These are phyloP conservation scores for Dendrobium catenatum DNA, from an alignment of 106 monocot genomes.

Conservation along the genomic window DNA sequence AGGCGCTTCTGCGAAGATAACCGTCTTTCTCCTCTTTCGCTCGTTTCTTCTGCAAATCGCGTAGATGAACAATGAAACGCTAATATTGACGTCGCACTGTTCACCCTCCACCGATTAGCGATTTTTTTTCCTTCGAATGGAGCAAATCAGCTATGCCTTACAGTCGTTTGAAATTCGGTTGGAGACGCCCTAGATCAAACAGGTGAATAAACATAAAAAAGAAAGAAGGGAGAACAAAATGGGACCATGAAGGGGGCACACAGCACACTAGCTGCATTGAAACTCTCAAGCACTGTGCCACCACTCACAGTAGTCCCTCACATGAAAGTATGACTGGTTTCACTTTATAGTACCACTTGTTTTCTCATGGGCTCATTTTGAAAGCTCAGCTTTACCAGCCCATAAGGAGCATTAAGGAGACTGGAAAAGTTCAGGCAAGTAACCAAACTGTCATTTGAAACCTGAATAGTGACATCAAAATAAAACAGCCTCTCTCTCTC, in stretches of 20 bases:
- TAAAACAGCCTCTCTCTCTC: too few relatives aligned
- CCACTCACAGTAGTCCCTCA: neutral
- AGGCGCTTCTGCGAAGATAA: too few relatives aligned
- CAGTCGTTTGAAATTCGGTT: too few relatives aligned
- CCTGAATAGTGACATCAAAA: too few relatives aligned
- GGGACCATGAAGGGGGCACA: neutral
- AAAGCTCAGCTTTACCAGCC: neutral
- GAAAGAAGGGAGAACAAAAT: neutral
- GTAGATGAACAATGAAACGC: too few relatives aligned
- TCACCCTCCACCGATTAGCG: too few relatives aligned
- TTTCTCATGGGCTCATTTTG: neutral
- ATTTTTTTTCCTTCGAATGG: neutral
- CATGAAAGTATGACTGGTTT: neutral
- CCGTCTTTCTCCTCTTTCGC: too few relatives aligned
- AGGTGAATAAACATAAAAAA: neutral
- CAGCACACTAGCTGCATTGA: neutral
- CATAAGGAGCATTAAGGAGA: neutral
- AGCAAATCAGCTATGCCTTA: too few relatives aligned
- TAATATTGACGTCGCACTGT: too few relatives aligned
- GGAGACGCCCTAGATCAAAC: neutral
- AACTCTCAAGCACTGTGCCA: slow-evolving; percentile 1
- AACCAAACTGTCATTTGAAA: neutral
- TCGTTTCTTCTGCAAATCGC: too few relatives aligned
- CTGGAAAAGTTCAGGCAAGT: neutral
- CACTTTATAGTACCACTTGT: neutral